Evolutionary conservation across 306 rosid species (phyloP).

Genomic region (Castanea crenata): DNA sequence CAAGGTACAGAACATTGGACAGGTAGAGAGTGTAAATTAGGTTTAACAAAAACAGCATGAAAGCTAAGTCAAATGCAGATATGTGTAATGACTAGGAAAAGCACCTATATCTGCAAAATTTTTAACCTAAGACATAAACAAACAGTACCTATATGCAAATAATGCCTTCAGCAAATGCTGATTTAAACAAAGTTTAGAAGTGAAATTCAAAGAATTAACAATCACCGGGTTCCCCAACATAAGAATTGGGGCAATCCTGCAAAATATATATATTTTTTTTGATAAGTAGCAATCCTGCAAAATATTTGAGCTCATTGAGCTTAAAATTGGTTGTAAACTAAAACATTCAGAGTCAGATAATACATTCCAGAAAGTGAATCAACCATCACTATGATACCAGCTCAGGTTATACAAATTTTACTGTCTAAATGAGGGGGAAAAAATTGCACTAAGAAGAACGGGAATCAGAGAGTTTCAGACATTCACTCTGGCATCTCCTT

Average conservation of each 20-base stretch:
- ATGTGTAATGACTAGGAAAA: background rate
- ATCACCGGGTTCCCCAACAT: background rate
- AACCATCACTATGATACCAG: background rate
- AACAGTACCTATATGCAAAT: background rate
- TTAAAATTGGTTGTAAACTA: background rate
- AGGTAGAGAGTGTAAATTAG: background rate
- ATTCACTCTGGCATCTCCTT: constrained; percentile 92
- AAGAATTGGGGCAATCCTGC: background rate
- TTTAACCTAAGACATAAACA: background rate
- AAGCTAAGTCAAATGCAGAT: background rate
- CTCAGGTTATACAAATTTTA: background rate
- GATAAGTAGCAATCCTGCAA: background rate
- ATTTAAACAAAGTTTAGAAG: background rate
- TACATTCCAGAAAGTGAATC: background rate
- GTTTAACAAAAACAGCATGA: background rate
- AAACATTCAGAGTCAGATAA: background rate
- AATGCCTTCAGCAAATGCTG: background rate
- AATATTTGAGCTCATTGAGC: background rate
- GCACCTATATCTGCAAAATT: background rate
- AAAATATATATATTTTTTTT: too few relatives aligned
- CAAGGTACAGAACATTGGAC: background rate
- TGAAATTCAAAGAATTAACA: background rate
- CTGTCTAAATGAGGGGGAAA: background rate
- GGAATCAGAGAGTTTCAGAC: constrained; percentile 71
- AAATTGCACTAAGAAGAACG: constrained; percentile 43